Conservation (phyloP, 768 basidiomycete species). For the Leccinum boreale region DNA sequence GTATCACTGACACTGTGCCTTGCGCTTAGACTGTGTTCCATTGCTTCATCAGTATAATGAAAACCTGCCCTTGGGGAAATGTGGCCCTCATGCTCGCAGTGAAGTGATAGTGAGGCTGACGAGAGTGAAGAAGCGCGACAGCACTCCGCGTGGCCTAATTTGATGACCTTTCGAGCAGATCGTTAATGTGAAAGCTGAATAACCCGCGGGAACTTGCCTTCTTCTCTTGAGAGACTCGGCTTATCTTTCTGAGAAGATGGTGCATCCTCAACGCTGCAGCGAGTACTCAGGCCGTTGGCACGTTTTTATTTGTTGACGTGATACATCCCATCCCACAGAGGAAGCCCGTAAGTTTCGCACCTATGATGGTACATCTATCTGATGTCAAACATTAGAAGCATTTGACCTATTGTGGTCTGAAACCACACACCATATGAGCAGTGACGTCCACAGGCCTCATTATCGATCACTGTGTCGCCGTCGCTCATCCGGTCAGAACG, state of each 20-base stretch:
- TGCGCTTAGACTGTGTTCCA: slow-evolving; percentile 17
- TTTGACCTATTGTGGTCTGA: background rate
- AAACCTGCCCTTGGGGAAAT: slow-evolving; percentile 20
- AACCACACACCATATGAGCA: background rate
- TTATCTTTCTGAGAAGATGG: slow-evolving; percentile 18
- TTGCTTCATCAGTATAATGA: slow-evolving; percentile 26
- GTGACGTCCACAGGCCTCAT: background rate
- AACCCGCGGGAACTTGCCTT: slow-evolving; percentile 13
- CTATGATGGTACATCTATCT: background rate
- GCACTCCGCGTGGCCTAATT: background rate
- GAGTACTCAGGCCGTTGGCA: background rate
- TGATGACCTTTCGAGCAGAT: background rate
- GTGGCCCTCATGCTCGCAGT: slow-evolving; percentile 7
- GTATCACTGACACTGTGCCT: slow-evolving; percentile 11
- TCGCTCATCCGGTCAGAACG: background rate
- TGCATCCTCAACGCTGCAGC: background rate
- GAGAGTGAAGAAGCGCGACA: slow-evolving; percentile 15
- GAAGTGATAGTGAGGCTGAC: slow-evolving; percentile 4
- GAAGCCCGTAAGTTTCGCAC: background rate
- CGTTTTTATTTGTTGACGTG: slow-evolving; percentile 11
- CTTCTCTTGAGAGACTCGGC: slow-evolving; percentile 8
- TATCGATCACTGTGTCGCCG: slow-evolving; percentile 3
- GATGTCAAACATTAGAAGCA: background rate
- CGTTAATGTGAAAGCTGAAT: slow-evolving; percentile 1
- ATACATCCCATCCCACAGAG: slow-evolving; percentile 1